Evolutionary conservation across 768 basidiomycete genomes (phyloP).

Genomic region (Lactarius sp.): DNA sequence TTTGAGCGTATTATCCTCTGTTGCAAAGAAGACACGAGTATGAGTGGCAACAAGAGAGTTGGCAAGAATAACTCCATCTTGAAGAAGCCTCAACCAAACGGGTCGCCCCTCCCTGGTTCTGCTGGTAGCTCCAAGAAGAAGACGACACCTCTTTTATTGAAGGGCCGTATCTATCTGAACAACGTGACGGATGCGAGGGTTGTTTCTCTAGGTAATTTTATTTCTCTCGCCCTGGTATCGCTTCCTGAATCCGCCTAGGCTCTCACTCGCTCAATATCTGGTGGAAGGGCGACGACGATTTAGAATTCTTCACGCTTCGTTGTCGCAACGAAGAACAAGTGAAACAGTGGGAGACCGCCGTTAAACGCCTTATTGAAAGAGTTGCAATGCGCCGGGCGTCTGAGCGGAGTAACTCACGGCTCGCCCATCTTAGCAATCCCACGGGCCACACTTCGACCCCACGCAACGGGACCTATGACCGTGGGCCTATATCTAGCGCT

Average conservation of each 20-base stretch:
- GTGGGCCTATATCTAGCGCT: conserved; percentile 29
- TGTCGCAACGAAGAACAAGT: conserved; percentile 91
- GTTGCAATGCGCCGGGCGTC: conserved; percentile 64
- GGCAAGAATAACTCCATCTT: conserved; percentile 85
- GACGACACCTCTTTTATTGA: conserved; percentile 78
- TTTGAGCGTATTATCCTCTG: conserved; percentile 99
- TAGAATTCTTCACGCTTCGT: conserved; percentile 91
- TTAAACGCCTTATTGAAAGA: conserved; percentile 82
- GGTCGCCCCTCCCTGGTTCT: conserved; percentile 46
- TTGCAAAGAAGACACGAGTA: conserved; percentile 81
- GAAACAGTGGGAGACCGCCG: conserved; percentile 85
- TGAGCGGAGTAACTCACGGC: conserved; percentile 56
- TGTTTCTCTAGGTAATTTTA: conserved; percentile 53
- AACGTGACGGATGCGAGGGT: conserved; percentile 77
- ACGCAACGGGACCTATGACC: conserved; percentile 12
- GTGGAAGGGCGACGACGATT: conserved; percentile 92
- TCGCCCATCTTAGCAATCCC: conserved; percentile 40
- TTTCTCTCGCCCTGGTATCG: conserved; percentile 6
- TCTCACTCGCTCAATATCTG: conserved; percentile 82
- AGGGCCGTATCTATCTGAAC: conserved; percentile 95
- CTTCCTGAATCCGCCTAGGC: conserved; percentile 32
- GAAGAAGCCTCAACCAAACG: conserved; percentile 66
- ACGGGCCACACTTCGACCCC: conserved; percentile 40
- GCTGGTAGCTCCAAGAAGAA: conserved; percentile 62
- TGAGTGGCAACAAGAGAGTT: conserved; percentile 55